Evolutionary conservation across 2,329 filamentous ascomycete genomes (phyloP).

Genomic region (Fusarium scirpi): DNA sequence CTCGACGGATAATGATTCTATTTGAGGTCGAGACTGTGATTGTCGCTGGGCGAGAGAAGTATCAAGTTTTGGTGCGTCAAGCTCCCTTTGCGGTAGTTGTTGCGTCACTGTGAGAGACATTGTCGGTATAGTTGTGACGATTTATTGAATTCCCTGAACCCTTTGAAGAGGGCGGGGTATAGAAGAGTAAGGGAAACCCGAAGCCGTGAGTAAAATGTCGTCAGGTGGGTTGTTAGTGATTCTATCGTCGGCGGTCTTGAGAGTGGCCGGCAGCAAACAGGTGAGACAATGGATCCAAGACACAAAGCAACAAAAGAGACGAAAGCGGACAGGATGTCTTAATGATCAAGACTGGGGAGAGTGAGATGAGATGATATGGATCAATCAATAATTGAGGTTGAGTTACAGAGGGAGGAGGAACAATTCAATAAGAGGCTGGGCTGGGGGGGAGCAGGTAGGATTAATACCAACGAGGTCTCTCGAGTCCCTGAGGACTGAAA

Average conservation of each 20-base stretch:
- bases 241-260: constrained; percentile 32
- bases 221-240: constrained; percentile 17
- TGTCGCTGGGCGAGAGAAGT: constrained; percentile 36
- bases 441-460: constrained; percentile 31
- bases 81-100: constrained; percentile 36
- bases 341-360: constrained; percentile 10
- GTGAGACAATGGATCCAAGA: constrained; percentile 39
- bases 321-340: constrained; percentile 41
- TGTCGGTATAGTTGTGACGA: constrained; percentile 24
- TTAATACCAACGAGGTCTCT: constrained; percentile 39
- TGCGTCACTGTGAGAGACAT: constrained; percentile 46
- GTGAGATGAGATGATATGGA: constrained; percentile 1
- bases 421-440: constrained; percentile 15
- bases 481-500: constrained; percentile 21
- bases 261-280: constrained; percentile 33
- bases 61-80: constrained; percentile 38
- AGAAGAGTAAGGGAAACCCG: constrained; percentile 13
- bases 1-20: constrained; percentile 46
- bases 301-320: constrained; percentile 42
- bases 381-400: constrained; percentile 35
- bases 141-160: constrained; percentile 42
- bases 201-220: constrained; percentile 34
- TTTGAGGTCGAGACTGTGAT: constrained; percentile 38
- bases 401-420: constrained; percentile 25
- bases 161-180: constrained; percentile 30